These are phyloP conservation scores for Themeda triandra DNA, from an alignment of 176 grass and related monocot species.

Conservation along the genomic window DNA sequence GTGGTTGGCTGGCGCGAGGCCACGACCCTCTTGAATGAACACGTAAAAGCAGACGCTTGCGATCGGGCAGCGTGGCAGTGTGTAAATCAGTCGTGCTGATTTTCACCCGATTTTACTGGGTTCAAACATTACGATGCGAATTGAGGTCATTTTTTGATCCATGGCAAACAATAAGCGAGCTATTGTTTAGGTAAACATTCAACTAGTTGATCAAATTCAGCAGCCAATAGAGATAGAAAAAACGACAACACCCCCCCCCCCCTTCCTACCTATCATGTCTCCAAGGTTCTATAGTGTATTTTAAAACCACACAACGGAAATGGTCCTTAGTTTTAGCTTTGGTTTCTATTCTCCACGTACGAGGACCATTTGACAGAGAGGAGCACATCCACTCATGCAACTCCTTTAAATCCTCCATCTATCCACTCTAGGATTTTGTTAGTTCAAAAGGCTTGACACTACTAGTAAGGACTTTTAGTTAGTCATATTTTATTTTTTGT, in stretches of 20 bases:
- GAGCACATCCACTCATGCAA: background rate
- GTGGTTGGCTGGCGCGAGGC: slow-evolving; percentile 13
- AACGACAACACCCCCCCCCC: too few species aligned
- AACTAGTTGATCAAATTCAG: background rate
- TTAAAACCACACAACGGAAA: background rate
- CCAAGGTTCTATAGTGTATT: too few species aligned
- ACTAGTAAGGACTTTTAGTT: background rate
- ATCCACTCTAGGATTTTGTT: background rate
- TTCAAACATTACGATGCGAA: background rate
- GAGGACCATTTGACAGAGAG: background rate
- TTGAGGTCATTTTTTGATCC: background rate
- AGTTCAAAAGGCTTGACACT: background rate
- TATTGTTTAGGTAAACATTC: background rate
- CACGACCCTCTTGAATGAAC: background rate
- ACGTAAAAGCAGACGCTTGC: background rate
- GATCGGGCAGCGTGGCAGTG: background rate
- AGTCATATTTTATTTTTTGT: background rate
- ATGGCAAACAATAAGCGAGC: background rate
- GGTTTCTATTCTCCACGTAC: background rate
- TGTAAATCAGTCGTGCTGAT: background rate
- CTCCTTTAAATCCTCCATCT: background rate
- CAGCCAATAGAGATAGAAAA: too few species aligned
- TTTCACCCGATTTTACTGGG: background rate
- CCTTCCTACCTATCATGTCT: too few species aligned
- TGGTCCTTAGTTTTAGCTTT: background rate